A percentile compares a stretch with the other conserved stretches of the same genome.
These are phyloP conservation scores for Tetraselmis striata DNA, from an alignment of 139 green algal species.

Conservation along the genomic window DNA sequence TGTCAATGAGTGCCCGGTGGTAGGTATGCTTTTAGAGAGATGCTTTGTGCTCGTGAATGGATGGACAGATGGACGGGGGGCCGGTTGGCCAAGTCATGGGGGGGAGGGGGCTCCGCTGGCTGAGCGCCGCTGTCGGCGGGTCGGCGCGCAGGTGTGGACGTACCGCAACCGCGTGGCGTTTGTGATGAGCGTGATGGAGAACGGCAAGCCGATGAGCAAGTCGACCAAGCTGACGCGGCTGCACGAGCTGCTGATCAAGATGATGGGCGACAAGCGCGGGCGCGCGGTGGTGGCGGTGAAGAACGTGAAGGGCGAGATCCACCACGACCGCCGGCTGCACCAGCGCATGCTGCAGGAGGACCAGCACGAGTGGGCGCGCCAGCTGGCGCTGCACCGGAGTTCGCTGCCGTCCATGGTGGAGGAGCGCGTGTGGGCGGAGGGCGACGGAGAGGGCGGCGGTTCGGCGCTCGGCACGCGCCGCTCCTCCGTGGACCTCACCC, in stretches of 20 bases:
- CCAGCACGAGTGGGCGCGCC: conserved; percentile 6
- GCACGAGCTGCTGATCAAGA: conserved; percentile 55
- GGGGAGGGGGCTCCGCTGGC: too few relatives aligned
- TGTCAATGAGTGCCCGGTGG: too few relatives aligned
- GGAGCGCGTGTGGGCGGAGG: not conserved
- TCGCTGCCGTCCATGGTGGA: not conserved
- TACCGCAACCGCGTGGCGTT: conserved; percentile 67
- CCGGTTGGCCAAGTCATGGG: too few relatives aligned
- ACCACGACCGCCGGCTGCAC: conserved; percentile 88
- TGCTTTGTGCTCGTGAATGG: too few relatives aligned
- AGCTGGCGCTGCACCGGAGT: not conserved
- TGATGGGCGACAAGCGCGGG: conserved; percentile 40
- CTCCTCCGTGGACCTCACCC: not conserved
- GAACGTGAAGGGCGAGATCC: conserved; percentile 64
- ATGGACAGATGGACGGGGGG: too few relatives aligned
- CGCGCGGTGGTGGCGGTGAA: not conserved
- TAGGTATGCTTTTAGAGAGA: too few relatives aligned
- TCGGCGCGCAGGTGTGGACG: conserved; percentile 84
- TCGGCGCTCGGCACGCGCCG: not conserved
- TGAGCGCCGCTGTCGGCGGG: too few relatives aligned
- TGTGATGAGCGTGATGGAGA: conserved; percentile 72
- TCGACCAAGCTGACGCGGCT: conserved; percentile 51
- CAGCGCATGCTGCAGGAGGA: conserved; percentile 80
- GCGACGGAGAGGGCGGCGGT: not conserved
- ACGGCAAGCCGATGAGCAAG: conserved; percentile 50